These are phyloP conservation scores for Aspergillus melleus DNA, from an alignment of 2,329 filamentous ascomycete genomes.

Conservation along the genomic window DNA sequence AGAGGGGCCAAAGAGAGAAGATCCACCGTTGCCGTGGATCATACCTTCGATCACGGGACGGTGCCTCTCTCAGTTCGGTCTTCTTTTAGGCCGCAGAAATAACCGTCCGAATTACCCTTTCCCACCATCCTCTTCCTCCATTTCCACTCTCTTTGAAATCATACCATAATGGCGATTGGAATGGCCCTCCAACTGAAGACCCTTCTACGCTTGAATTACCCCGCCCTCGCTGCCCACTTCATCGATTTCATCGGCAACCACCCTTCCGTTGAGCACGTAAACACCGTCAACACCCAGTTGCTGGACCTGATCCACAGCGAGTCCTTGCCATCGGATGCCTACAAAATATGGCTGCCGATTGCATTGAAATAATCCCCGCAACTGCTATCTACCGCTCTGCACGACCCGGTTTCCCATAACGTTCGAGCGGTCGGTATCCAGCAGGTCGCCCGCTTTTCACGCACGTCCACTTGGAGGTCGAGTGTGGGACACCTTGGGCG, in stretches of 20 bases:
- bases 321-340: slow-evolving; percentile 1
- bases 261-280: neutral
- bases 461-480: neutral
- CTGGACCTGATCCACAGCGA: neutral
- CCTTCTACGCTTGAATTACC: neutral
- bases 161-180: neutral
- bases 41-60: no score
- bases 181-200: neutral
- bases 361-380: neutral
- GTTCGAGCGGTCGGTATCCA: slow-evolving; percentile 1
- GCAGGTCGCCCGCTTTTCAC: neutral
- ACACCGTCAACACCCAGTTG: neutral
- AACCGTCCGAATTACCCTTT: no score
- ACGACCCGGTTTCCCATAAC: neutral
- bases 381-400: neutral
- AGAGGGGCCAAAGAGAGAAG: no score
- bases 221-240: neutral
- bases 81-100: no score
- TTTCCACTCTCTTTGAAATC: no score
- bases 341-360: slow-evolving; percentile 5
- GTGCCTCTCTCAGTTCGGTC: no score
- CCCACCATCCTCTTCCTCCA: no score
- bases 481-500: neutral
- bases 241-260: neutral
- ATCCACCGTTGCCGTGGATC: no score